These are phyloP conservation scores for Ophiosphaerella korrae DNA, from an alignment of 2,329 filamentous ascomycete species.

Conservation along the genomic window DNA sequence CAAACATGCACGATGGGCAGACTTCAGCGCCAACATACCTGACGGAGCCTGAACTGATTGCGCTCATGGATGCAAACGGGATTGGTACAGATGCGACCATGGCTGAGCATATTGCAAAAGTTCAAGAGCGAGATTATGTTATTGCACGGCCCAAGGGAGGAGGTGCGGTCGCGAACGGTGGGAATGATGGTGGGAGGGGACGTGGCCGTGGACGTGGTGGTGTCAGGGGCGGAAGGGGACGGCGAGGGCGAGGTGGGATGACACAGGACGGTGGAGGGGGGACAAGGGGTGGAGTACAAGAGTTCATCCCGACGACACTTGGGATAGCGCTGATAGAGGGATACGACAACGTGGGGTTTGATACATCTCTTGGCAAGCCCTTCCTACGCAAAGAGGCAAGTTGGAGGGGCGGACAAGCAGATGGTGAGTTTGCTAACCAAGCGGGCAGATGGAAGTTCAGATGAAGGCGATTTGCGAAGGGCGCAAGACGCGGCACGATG, in stretches of 20 bases:
- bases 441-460: slow-evolving; percentile 77
- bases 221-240: slow-evolving; percentile 46
- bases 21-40: slow-evolving; percentile 84
- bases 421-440: slow-evolving; percentile 13
- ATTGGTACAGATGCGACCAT: slow-evolving; percentile 99
- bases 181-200: slow-evolving; percentile 48
- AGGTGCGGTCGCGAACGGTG: slow-evolving; percentile 39
- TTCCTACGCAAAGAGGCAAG: slow-evolving; percentile 85
- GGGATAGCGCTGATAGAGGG: slow-evolving; percentile 91
- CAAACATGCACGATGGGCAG: slow-evolving; percentile 87
- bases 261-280: slow-evolving; percentile 47
- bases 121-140: slow-evolving; percentile 88
- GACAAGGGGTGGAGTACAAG: slow-evolving; percentile 64
- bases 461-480: slow-evolving; percentile 98
- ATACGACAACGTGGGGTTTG: slow-evolving; percentile 92
- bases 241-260: slow-evolving; percentile 57
- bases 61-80: slow-evolving; percentile 96
- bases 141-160: slow-evolving; percentile 62
- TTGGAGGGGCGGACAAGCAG: background rate
- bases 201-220: slow-evolving; percentile 50
- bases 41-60: slow-evolving; percentile 93
- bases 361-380: slow-evolving; percentile 91
- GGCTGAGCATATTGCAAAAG: slow-evolving; percentile 97
- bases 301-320: slow-evolving; percentile 91
- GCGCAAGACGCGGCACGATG: slow-evolving; percentile 71